These are phyloP conservation scores for Nigrospora sphaerica DNA, from an alignment of 2,329 filamentous ascomycete species.

Conservation along the genomic window DNA sequence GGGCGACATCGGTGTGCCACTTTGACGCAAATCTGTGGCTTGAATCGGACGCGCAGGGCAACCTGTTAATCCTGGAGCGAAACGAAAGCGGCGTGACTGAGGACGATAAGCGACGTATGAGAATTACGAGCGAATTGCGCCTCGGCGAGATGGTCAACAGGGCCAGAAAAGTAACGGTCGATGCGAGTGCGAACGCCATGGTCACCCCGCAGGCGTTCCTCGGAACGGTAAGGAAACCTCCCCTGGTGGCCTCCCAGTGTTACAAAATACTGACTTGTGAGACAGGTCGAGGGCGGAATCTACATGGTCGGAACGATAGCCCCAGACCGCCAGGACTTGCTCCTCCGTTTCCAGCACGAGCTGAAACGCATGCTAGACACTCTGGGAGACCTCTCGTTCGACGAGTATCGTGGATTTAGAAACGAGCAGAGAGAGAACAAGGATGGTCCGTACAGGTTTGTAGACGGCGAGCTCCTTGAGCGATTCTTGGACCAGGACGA, in stretches of 20 bases:
- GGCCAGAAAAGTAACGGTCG: constrained; percentile 68
- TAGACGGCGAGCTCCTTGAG: constrained; percentile 90
- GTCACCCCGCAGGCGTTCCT: constrained; percentile 81
- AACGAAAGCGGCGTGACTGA: constrained; percentile 66
- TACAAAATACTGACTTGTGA: not conserved
- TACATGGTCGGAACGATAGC: constrained; percentile 83
- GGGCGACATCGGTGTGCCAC: constrained; percentile 72
- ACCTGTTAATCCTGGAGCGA: constrained; percentile 71
- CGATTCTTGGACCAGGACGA: constrained; percentile 68
- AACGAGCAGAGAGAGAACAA: constrained; percentile 63
- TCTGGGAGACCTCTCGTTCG: constrained; percentile 70
- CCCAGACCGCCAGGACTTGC: constrained; percentile 63
- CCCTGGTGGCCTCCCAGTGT: not conserved
- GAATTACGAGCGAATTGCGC: constrained; percentile 72
- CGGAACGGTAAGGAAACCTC: constrained; percentile 64
- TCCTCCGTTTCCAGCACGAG: constrained; percentile 72
- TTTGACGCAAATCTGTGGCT: constrained; percentile 71
- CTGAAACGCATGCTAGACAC: constrained; percentile 61
- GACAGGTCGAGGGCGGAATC: constrained; percentile 78
- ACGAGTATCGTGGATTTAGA: constrained; percentile 73
- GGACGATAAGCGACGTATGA: constrained; percentile 64
- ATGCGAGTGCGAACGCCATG: constrained; percentile 54
- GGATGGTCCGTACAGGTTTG: constrained; percentile 69
- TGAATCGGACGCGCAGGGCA: constrained; percentile 80
- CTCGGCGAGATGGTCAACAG: constrained; percentile 91